Evolutionary conservation across 495 filamentous ascomycete genomes (phyloP).

Genomic region (Rusavskia elegans): DNA sequence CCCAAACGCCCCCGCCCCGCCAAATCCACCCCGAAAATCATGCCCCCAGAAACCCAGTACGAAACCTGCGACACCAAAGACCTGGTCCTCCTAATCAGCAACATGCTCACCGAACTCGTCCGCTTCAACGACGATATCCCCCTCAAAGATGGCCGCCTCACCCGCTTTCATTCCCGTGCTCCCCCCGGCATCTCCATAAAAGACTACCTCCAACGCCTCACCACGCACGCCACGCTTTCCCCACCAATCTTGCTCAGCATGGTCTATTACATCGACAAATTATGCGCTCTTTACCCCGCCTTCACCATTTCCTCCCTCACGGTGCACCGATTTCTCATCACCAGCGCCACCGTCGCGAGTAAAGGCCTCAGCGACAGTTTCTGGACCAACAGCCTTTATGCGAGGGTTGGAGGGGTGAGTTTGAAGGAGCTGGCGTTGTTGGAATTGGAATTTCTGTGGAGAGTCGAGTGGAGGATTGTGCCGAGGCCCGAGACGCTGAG

Average conservation of each 20-base stretch:
- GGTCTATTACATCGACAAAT: constrained; percentile 97
- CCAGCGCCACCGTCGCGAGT: constrained; percentile 84
- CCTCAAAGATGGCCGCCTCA: constrained; percentile 66
- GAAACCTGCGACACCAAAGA: constrained; percentile 65
- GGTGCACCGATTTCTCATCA: constrained; percentile 92
- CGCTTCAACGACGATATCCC: constrained; percentile 82
- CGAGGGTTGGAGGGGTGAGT: constrained; percentile 80
- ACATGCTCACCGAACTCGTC: constrained; percentile 91
- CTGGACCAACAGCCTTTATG: constrained; percentile 94
- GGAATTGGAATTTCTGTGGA: constrained; percentile 84
- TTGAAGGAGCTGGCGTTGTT: constrained; percentile 76
- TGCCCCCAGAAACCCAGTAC: constrained; percentile 50
- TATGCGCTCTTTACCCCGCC: constrained; percentile 77
- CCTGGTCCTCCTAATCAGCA: constrained; percentile 75
- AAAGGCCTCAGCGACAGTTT: constrained; percentile 94
- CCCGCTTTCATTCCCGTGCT: constrained; percentile 88
- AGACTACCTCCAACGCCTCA: constrained; percentile 83
- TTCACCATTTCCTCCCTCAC: constrained; percentile 92
- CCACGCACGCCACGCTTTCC: constrained; percentile 82
- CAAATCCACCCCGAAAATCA: constrained; percentile 45
- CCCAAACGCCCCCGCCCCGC: constrained; percentile 36
- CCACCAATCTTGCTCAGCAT: constrained; percentile 96
- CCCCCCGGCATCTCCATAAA: constrained; percentile 84
- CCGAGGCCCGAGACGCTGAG: constrained; percentile 83
- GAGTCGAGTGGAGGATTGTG: constrained; percentile 92